Evolutionary conservation across 805 yeast species (phyloP).

Genomic region (Candida ipomoeae): DNA sequence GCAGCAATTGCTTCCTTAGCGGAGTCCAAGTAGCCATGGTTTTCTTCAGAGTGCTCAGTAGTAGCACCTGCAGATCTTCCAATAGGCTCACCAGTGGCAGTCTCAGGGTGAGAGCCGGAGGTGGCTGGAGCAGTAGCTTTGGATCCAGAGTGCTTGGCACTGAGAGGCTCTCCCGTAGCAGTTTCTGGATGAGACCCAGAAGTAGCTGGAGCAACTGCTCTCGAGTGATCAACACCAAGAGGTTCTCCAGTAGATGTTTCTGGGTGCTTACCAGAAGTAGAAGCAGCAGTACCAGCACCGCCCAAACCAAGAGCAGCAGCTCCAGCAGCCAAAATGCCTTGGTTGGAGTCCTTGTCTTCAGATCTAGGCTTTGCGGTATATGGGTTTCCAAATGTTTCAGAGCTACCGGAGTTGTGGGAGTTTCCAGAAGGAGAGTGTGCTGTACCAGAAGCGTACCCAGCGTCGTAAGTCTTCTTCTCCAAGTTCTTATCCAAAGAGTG

Average conservation of each 20-base stretch:
- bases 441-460: conserved; percentile 8
- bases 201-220: background rate
- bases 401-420: background rate
- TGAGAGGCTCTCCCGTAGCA: background rate
- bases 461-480: conserved; percentile 6
- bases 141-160: background rate
- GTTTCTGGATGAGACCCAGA: background rate
- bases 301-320: conserved; percentile 5
- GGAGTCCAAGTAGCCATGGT: conserved; percentile 10
- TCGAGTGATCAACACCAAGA: background rate
- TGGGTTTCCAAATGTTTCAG: no score
- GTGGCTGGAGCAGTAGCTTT: background rate
- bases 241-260: conserved; percentile 3
- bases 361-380: background rate
- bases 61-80: conserved; percentile 2
- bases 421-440: background rate
- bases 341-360: background rate
- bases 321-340: conserved; percentile 2
- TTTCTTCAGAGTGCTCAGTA: background rate
- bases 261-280: conserved; percentile 10
- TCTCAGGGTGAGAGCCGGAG: background rate
- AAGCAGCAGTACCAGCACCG: conserved; percentile 8
- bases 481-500: conserved; percentile 2
- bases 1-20: conserved; percentile 18
- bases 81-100: background rate